These are phyloP conservation scores for Globisporangium nunn DNA, from an alignment of 352 stramenopile genomes.

Conservation along the genomic window DNA sequence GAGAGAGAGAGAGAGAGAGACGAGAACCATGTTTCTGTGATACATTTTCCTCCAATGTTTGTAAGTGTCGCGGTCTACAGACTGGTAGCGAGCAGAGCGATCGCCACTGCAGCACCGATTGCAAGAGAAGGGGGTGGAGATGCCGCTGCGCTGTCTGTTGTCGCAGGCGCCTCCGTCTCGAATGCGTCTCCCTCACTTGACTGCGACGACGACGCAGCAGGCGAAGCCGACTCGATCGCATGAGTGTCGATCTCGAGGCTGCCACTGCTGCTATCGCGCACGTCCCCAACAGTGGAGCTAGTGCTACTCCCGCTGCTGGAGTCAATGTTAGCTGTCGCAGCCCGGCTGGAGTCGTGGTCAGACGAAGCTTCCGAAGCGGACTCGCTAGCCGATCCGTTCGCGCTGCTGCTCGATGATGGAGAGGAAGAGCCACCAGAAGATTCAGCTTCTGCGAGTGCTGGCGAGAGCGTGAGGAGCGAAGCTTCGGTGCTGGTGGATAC, in stretches of 20 bases:
- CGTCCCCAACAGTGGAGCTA: conserved; percentile 1
- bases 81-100: not conserved
- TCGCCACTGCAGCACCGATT: not conserved
- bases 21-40: not conserved
- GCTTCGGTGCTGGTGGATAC: not conserved
- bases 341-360: not conserved
- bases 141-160: not conserved
- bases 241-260: conserved; percentile 6
- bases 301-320: not conserved
- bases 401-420: conserved; percentile 5
- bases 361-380: not conserved
- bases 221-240: conserved; percentile 12
- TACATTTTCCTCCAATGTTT: not conserved
- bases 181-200: not conserved
- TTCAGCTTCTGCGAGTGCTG: conserved; percentile 10
- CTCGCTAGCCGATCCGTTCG: not conserved
- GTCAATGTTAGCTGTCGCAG: too few species aligned
- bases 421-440: conserved; percentile 21
- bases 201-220: conserved; percentile 2
- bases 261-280: not conserved
- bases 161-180: not conserved
- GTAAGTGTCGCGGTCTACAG: not conserved
- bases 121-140: not conserved
- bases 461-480: conserved; percentile 8
- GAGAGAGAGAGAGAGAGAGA: not conserved